Conservation (phyloP, 2,329 filamentous ascomycete genomes). For the Epichloe bromicola region DNA sequence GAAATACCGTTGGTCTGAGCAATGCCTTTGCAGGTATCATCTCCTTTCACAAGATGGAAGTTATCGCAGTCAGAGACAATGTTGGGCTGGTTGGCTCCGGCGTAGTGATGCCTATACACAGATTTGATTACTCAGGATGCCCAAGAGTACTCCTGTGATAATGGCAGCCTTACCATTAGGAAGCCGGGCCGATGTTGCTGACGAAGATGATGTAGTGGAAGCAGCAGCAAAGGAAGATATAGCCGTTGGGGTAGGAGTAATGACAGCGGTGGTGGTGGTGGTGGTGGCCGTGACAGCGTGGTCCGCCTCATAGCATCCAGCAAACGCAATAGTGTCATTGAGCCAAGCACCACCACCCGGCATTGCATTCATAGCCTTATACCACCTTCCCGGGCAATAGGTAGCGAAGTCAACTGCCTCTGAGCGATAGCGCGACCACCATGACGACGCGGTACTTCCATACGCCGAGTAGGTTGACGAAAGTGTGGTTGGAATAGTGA, state of each 20-base stretch:
- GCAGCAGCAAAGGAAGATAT: not conserved
- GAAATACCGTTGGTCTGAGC: not conserved
- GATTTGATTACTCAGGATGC: not conserved
- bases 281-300: not conserved
- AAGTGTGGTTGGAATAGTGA: not conserved
- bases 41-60: too few relatives aligned
- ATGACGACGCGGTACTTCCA: not conserved
- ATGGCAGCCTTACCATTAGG: not conserved
- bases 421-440: not conserved
- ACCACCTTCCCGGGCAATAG: not conserved
- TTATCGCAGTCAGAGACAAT: not conserved
- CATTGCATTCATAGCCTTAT: not conserved
- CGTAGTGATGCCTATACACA: not conserved
- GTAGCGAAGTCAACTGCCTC: not conserved
- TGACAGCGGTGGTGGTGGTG: not conserved
- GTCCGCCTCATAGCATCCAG: not conserved
- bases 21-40: not conserved
- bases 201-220: not conserved
- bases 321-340: not conserved
- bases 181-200: not conserved
- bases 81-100: not conserved
- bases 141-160: not conserved
- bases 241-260: not conserved
- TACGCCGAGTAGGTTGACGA: not conserved
- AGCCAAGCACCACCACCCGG: not conserved